Evolutionary conservation across 1,284 basidiomycete genomes (phyloP).

Genomic region (Neonothopanus nambi): DNA sequence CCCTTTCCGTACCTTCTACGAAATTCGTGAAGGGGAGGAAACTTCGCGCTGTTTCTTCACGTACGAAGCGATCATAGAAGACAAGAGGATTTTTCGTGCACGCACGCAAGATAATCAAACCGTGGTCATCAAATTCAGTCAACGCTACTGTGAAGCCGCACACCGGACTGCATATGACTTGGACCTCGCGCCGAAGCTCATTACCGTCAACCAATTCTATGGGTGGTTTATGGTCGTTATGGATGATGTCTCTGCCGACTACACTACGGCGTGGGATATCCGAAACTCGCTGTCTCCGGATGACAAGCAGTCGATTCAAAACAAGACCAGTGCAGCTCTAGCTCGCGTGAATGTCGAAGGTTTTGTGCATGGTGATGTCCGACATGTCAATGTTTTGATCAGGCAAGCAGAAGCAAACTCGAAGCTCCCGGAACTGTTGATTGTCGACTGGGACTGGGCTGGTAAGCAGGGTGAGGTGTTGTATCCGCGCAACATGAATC

Average conservation of each 20-base stretch:
- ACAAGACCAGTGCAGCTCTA: no score
- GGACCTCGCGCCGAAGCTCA: slow-evolving; percentile 15
- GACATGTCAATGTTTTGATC: slow-evolving; percentile 4
- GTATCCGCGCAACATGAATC: slow-evolving; percentile 5
- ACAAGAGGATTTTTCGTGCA: slow-evolving; percentile 2
- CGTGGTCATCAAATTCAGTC: slow-evolving; percentile 14
- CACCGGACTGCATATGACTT: slow-evolving; percentile 11
- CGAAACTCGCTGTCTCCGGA: no score
- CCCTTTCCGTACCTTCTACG: no score
- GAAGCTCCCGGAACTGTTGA: neutral
- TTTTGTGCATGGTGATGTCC: neutral
- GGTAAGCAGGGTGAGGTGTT: neutral
- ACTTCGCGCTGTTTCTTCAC: no score
- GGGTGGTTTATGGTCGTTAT: slow-evolving; percentile 19
- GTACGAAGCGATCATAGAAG: no score
- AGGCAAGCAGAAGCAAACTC: neutral
- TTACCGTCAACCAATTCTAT: slow-evolving; percentile 10
- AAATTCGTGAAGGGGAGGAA: no score
- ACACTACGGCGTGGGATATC: neutral
- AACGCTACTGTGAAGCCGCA: slow-evolving; percentile 14
- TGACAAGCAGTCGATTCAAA: no score
- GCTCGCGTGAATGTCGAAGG: neutral
- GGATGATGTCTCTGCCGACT: slow-evolving; percentile 15
- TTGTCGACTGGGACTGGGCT: slow-evolving; percentile 12
- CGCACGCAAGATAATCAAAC: neutral